These are phyloP conservation scores for Chaetomium tenue DNA, from an alignment of 495 filamentous ascomycete species.

Conservation along the genomic window DNA sequence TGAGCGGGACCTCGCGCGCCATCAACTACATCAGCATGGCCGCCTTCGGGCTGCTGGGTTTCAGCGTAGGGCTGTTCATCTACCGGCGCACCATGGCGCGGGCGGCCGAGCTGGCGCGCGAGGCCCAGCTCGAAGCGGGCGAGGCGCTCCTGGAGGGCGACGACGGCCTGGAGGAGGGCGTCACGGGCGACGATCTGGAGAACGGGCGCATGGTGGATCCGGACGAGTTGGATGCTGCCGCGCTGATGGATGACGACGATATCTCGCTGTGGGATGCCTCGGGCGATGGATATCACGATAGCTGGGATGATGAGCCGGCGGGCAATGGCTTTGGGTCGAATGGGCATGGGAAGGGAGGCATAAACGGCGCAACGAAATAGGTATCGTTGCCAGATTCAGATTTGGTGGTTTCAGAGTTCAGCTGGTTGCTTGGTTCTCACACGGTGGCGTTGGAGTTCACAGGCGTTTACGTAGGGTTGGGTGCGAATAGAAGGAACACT, in stretches of 20 bases:
- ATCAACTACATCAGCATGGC: slow-evolving; percentile 80
- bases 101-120: slow-evolving; percentile 78
- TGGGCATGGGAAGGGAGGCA: not conserved
- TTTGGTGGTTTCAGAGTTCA: not conserved
- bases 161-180: slow-evolving; percentile 19
- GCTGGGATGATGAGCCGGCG: slow-evolving; percentile 31
- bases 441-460: slow-evolving; percentile 11
- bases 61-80: slow-evolving; percentile 77
- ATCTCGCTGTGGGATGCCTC: slow-evolving; percentile 57
- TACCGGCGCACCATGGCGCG: slow-evolving; percentile 82
- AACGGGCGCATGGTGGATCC: slow-evolving; percentile 30
- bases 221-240: slow-evolving; percentile 43
- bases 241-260: slow-evolving; percentile 58
- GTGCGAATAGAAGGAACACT: not conserved
- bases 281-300: slow-evolving; percentile 40
- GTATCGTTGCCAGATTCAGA: not conserved
- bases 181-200: slow-evolving; percentile 32
- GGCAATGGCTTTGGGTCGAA: not conserved
- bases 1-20: slow-evolving; percentile 62
- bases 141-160: slow-evolving; percentile 21
- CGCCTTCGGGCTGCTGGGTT: slow-evolving; percentile 66
- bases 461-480: not conserved
- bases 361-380: slow-evolving; percentile 7
- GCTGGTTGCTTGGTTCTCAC: slow-evolving; percentile 1
- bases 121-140: slow-evolving; percentile 57